Percentiles rank a stretch among this genome's conserved stretches.
phyloP scores from a whole-genome alignment of 2,329 filamentous ascomycete species.

The Aspergillus sojae region DNA sequence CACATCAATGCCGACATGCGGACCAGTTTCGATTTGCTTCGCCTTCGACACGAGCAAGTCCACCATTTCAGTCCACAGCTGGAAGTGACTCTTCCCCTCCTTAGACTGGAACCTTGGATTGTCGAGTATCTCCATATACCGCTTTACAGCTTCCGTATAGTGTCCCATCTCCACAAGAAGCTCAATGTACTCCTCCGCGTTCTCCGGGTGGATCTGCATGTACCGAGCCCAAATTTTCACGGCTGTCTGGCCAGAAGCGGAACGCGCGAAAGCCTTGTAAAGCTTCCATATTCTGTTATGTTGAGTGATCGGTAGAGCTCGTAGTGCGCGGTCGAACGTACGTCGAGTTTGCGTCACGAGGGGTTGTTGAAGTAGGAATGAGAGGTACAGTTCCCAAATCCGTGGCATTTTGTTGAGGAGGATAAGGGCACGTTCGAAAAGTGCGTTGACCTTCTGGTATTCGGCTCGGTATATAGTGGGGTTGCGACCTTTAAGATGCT shows the following conservation, averaged over 20 bases:
- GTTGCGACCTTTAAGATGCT: conserved; percentile 81
- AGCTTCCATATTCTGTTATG: conserved; percentile 94
- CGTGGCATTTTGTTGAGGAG: conserved; percentile 98
- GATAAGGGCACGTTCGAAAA: conserved; percentile 90
- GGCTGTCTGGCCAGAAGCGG: conserved; percentile 84
- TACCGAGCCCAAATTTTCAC: conserved; percentile 94
- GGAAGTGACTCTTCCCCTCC: conserved; percentile 90
- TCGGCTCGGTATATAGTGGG: conserved; percentile 77
- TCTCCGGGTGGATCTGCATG: conserved; percentile 95
- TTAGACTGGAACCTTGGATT: conserved; percentile 90
- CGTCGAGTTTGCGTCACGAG: conserved; percentile 81
- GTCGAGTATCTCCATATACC: conserved; percentile 90
- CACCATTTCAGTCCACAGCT: conserved; percentile 97
- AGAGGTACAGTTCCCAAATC: conserved; percentile 97
- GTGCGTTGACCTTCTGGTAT: conserved; percentile 88
- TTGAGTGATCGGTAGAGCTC: conserved; percentile 89
- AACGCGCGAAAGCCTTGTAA: conserved; percentile 88
- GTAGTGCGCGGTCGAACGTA: conserved; percentile 88
- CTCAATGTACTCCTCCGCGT: conserved; percentile 93
- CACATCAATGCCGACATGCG: conserved; percentile 83
- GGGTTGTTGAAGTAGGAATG: conserved; percentile 89
- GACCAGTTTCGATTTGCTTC: conserved; percentile 76
- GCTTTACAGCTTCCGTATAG: conserved; percentile 88
- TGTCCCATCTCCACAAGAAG: conserved; percentile 77
- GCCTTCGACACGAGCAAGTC: conserved; percentile 91